Evolutionary conservation across 768 basidiomycete genomes (phyloP), one percentile per base, ranked within the genome.

Genomic region (Auriscalpium orientale): DNA sequence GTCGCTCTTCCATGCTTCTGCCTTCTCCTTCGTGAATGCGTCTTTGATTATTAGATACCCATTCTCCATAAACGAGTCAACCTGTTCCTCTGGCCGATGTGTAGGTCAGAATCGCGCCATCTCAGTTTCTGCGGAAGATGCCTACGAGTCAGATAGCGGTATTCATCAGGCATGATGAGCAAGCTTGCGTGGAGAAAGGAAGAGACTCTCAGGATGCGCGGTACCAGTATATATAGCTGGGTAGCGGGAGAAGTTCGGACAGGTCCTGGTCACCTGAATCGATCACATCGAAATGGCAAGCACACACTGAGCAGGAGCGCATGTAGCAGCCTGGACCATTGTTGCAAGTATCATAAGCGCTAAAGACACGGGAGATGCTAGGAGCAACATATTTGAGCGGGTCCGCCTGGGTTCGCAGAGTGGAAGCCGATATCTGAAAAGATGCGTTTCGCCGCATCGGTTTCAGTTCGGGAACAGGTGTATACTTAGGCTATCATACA

Each of bases 41-140:
- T 72, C 64, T 60, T 76, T 75, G 57, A 84, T 74, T 43, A 79
- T 66, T 46, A 83, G 66, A 57, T 78, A 84, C 7, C 82, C 82
- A 54, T 81, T 67, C 56, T 78, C 73, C 49, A 85, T 69, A 65
- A 84, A 83, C 59, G 79, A 76, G 44, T 77, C 69, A 36, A 79
- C 72, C 57, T 83, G 76, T 53, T 74, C 79, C 37, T 68, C 77
- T 78, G 59, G 54, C 48, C 49, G 47, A 20, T 45, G 28, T 28
- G 28, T 28, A 28, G 50, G 43, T 35, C 37, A 43, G 21, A 15
- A 35, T 20, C 15, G 34, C 16, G 28, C 47, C 21, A 51, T 15
- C 16, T 1, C 38, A 10, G 18, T 46, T 46, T 33, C 4, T 13
- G n/a, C 13, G 7, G 20, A 43, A 21, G 20, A 22, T 9, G 44